Conservation (phyloP, 2,329 filamentous ascomycete genomes). For the Paraconiothyrium brasiliense region DNA sequence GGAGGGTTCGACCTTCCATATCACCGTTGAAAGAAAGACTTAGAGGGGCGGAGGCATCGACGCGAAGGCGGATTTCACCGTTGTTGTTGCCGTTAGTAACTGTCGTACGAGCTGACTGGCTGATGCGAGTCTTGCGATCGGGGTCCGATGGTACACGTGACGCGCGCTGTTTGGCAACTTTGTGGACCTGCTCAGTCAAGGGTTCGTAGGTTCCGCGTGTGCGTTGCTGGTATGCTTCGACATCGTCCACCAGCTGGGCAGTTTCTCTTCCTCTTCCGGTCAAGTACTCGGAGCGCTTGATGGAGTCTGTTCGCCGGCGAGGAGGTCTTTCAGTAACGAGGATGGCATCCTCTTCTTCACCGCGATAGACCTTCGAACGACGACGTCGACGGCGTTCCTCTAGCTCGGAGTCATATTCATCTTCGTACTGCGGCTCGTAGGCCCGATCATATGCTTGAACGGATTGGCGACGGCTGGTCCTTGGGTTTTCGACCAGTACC, state of each 20-base stretch:
- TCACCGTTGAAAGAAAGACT: conserved; percentile 49
- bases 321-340: conserved; percentile 24
- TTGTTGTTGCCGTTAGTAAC: conserved; percentile 37
- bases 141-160: conserved; percentile 38
- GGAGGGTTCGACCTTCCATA: conserved; percentile 49
- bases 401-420: conserved; percentile 22
- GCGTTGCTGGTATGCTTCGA: conserved; percentile 43
- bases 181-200: conserved; percentile 40
- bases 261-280: conserved; percentile 33
- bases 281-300: conserved; percentile 31
- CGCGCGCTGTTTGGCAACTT: conserved; percentile 36
- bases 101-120: conserved; percentile 38
- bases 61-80: conserved; percentile 48
- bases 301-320: conserved; percentile 40
- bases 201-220: conserved; percentile 39
- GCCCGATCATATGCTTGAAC: conserved; percentile 38
- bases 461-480: conserved; percentile 37
- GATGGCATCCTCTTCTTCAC: conserved; percentile 23
- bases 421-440: conserved; percentile 15
- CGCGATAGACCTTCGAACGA: conserved; percentile 22
- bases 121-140: conserved; percentile 38
- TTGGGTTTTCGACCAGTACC: conserved; percentile 40
- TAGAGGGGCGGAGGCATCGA: conserved; percentile 44
- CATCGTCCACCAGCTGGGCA: conserved; percentile 26
- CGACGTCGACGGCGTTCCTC: conserved; percentile 14